Conservation (phyloP, 345 rosid genomes). For the Dipteronia dyeriana region DNA sequence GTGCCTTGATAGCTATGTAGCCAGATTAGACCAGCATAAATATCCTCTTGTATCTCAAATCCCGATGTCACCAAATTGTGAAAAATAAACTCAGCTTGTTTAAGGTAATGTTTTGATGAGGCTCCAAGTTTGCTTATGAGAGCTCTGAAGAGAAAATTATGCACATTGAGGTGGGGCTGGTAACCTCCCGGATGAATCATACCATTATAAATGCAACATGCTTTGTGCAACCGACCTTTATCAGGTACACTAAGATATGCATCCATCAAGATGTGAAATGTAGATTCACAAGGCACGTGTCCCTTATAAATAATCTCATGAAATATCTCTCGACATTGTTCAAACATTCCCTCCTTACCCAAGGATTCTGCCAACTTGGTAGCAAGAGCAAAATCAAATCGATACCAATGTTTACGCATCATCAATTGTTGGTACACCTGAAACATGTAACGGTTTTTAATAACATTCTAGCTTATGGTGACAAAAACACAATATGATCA, state of each 20-base stretch:
- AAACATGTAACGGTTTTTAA: too few relatives aligned
- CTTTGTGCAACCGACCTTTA: conserved; percentile 80
- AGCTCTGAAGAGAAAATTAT: conserved; percentile 79
- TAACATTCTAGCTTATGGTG: too few relatives aligned
- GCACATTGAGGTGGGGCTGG: conserved; percentile 64
- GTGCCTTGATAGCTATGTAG: conserved; percentile 85
- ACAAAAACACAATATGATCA: too few relatives aligned
- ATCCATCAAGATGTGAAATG: conserved; percentile 76
- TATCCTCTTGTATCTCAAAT: conserved; percentile 70
- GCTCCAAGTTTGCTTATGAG: conserved; percentile 56
- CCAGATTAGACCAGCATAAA: conserved; percentile 74
- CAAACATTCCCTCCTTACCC: too few relatives aligned
- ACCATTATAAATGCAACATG: conserved; percentile 76
- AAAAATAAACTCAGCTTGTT: conserved; percentile 84
- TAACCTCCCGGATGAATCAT: conserved; percentile 95
- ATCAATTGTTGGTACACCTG: conserved; percentile 97
- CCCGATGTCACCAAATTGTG: conserved; percentile 68
- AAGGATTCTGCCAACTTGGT: conserved; percentile 82
- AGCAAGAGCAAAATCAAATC: conserved; percentile 80
- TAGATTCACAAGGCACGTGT: conserved; percentile 84
- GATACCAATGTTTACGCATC: conserved; percentile 80
- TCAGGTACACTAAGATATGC: conserved; percentile 80
- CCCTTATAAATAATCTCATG: conserved; percentile 84
- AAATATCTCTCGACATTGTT: too few relatives aligned
- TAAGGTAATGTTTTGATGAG: conserved; percentile 45